These are phyloP conservation scores for Pelargonium nanum DNA, from an alignment of 345 rosid genomes.

Conservation along the genomic window DNA sequence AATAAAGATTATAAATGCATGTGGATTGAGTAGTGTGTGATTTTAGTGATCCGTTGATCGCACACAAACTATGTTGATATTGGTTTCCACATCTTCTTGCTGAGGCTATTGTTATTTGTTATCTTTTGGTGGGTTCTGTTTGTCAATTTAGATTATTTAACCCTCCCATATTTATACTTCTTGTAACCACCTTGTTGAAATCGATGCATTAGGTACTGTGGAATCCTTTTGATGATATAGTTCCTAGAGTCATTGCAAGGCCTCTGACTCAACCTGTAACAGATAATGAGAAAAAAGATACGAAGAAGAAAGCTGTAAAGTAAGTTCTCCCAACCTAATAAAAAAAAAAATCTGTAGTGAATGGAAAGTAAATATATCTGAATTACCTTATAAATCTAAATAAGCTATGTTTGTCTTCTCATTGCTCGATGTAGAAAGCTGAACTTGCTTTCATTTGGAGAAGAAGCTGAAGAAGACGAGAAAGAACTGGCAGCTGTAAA, in stretches of 20 bases:
- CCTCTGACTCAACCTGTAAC: conserved; percentile 20
- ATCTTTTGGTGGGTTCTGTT: not conserved
- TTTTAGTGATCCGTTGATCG: not conserved
- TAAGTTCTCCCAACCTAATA: conserved; percentile 22
- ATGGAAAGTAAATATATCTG: not conserved
- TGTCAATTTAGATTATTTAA: not conserved
- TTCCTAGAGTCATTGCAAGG: conserved; percentile 45
- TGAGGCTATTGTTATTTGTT: not conserved
- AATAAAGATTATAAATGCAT: not conserved
- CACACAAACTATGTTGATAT: not conserved
- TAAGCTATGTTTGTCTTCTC: conserved; percentile 13
- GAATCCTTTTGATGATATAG: conserved; percentile 95
- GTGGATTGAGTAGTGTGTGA: not conserved
- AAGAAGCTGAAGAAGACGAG: conserved; percentile 97
- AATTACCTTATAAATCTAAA: conserved; percentile 5
- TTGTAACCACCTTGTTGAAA: not conserved
- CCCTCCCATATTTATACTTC: not conserved
- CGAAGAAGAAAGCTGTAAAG: conserved; percentile 68
- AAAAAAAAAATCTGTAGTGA: conserved; percentile 3
- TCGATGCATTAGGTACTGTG: conserved; percentile 51
- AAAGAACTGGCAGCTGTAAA: conserved; percentile 60
- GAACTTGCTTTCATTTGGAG: conserved; percentile 90
- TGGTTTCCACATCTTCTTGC: not conserved
- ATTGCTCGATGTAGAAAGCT: conserved; percentile 54
- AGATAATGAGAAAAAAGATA: conserved; percentile 43